Evolutionary conservation across 2,329 filamentous ascomycete genomes (phyloP).

Genomic region (Nemania abortiva): DNA sequence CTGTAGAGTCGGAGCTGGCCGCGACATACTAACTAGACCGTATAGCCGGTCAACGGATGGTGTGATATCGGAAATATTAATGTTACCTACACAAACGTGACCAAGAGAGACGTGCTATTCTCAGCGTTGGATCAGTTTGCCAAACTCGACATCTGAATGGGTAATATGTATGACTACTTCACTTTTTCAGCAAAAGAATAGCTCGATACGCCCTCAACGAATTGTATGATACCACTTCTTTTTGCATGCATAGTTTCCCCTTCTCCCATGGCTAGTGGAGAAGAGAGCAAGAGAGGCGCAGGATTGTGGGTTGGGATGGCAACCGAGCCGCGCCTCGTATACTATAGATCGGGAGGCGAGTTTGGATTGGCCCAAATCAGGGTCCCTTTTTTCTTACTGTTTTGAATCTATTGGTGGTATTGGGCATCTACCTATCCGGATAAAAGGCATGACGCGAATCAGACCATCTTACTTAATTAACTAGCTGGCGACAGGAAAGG

Average conservation of each 20-base stretch:
- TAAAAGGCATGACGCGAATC: slow-evolving; percentile 9
- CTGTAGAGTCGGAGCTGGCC: background rate
- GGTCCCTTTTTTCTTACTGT: background rate
- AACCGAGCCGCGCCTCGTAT: slow-evolving; percentile 17
- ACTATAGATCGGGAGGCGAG: slow-evolving; percentile 9
- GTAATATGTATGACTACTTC: background rate
- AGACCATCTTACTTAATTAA: slow-evolving; percentile 14
- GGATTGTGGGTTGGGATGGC: slow-evolving; percentile 11
- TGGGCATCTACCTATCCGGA: slow-evolving; percentile 20
- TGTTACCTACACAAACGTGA: slow-evolving; percentile 37
- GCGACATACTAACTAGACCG: slow-evolving; percentile 19
- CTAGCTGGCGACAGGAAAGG: slow-evolving; percentile 2
- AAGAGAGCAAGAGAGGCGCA: background rate
- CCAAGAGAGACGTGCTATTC: slow-evolving; percentile 40
- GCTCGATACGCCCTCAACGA: slow-evolving; percentile 22
- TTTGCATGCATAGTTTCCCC: background rate
- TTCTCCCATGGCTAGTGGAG: background rate
- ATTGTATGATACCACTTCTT: slow-evolving; percentile 34
- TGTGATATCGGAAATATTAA: slow-evolving; percentile 50
- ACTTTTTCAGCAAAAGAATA: slow-evolving; percentile 11
- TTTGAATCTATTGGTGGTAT: slow-evolving; percentile 17
- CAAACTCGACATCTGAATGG: slow-evolving; percentile 27
- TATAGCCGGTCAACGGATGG: slow-evolving; percentile 51
- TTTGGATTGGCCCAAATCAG: background rate
- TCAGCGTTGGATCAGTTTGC: slow-evolving; percentile 40